phyloP scores from a whole-genome alignment of 2,329 filamentous ascomycete genomes.

The Fusarium musae region DNA sequence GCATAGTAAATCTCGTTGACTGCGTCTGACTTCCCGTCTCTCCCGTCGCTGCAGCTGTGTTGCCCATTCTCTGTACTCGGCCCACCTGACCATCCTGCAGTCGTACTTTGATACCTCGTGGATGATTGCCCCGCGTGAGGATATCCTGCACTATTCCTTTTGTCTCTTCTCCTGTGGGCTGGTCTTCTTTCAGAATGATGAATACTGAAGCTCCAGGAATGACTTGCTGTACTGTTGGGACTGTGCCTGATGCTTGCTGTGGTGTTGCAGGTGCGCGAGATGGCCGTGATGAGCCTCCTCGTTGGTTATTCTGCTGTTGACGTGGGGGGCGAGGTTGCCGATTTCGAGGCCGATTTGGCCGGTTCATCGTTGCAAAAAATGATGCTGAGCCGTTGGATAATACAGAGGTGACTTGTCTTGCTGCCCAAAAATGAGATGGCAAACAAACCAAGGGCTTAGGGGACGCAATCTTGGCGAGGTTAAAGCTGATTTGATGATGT shows the following conservation, averaged over 20 bases:
- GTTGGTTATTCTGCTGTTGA: constrained; percentile 35
- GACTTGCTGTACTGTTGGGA: constrained; percentile 64
- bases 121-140: constrained; percentile 78
- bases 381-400: neutral
- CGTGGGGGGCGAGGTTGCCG: constrained; percentile 46
- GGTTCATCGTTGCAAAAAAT: constrained; percentile 43
- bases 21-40: constrained; percentile 5
- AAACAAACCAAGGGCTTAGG: neutral
- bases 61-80: constrained; percentile 73
- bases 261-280: constrained; percentile 46
- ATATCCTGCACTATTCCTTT: constrained; percentile 73
- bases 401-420: neutral
- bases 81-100: constrained; percentile 77
- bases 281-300: constrained; percentile 27
- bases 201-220: constrained; percentile 72
- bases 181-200: constrained; percentile 80
- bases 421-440: neutral
- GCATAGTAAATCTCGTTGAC: constrained; percentile 44
- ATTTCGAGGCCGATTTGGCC: constrained; percentile 49
- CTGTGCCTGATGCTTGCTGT: constrained; percentile 51
- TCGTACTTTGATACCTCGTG: constrained; percentile 82
- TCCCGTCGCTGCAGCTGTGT: constrained; percentile 11
- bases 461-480: neutral
- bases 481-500: constrained; percentile 7
- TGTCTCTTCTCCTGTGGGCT: constrained; percentile 78